These are phyloP conservation scores for Choiromyces venosus DNA, from an alignment of 495 filamentous ascomycete genomes.

Conservation along the genomic window DNA sequence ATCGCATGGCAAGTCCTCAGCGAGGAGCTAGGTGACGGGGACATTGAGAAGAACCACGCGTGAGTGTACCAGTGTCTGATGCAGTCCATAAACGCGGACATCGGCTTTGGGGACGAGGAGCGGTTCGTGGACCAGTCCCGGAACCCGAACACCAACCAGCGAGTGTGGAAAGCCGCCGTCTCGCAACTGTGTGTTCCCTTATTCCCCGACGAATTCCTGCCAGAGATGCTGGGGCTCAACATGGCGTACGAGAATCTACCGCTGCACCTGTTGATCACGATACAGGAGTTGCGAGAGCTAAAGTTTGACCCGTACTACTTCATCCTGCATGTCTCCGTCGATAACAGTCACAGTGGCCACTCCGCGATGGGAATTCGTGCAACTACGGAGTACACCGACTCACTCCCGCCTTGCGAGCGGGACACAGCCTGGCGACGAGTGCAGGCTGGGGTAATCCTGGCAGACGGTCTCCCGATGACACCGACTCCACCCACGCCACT, in stretches of 20 bases:
- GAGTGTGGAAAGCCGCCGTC: constrained; percentile 48
- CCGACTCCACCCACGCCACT: constrained; percentile 26
- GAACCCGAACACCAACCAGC: constrained; percentile 41
- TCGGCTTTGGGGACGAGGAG: constrained; percentile 26
- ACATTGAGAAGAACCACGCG: constrained; percentile 49
- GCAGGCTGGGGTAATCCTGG: constrained; percentile 49
- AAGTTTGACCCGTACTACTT: constrained; percentile 50
- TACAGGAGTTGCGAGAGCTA: constrained; percentile 48
- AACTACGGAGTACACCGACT: constrained; percentile 45
- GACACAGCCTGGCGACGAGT: constrained; percentile 47
- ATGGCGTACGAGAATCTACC: constrained; percentile 49
- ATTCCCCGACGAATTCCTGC: constrained; percentile 50
- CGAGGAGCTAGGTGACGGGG: constrained; percentile 52
- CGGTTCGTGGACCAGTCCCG: constrained; percentile 43
- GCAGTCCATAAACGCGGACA: constrained; percentile 39
- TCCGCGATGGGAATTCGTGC: constrained; percentile 47
- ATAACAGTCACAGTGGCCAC: constrained; percentile 51
- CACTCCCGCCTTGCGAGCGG: constrained; percentile 37
- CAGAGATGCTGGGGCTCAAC: constrained; percentile 53
- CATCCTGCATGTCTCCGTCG: constrained; percentile 51
- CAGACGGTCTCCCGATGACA: constrained; percentile 40
- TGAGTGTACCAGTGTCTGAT: constrained; percentile 47
- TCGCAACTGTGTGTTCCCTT: constrained; percentile 49
- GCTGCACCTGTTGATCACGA: constrained; percentile 45
- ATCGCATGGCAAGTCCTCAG: constrained; percentile 51